These are phyloP conservation scores for Pleurotus pulmonarius DNA, from an alignment of 768 basidiomycete genomes.

Conservation along the genomic window DNA sequence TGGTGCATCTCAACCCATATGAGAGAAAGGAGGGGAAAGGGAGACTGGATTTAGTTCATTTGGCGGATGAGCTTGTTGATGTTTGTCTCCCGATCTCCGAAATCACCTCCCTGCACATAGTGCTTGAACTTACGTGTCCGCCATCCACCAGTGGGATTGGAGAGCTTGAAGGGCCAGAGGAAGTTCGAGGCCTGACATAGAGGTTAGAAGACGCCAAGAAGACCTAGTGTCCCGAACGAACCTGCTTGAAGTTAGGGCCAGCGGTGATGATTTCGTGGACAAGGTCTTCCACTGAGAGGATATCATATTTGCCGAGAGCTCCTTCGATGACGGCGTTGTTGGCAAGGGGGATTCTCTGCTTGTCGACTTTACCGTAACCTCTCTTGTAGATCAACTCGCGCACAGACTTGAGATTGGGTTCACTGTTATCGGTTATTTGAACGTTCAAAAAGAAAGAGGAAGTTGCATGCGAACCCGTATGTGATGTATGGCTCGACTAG, in stretches of 20 bases:
- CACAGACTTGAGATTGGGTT: conserved; percentile 94
- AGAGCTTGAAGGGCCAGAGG: conserved; percentile 99
- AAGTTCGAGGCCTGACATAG: conserved; percentile 75
- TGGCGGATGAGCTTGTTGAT: conserved; percentile 97
- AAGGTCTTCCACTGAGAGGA: conserved; percentile 95
- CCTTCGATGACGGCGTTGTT: conserved; percentile 94
- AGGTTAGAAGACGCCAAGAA: neutral
- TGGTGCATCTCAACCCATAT: neutral
- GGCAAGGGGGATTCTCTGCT: conserved; percentile 93
- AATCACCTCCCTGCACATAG: conserved; percentile 94
- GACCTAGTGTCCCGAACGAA: conserved; percentile 27
- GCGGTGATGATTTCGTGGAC: conserved; percentile 94
- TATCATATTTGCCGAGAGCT: conserved; percentile 87
- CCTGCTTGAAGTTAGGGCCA: conserved; percentile 99
- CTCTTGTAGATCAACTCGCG: conserved; percentile 99
- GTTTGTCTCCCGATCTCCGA: conserved; percentile 93
- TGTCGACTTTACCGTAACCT: conserved; percentile 97
- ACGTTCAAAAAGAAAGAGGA: neutral
- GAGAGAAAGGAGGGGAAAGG: neutral
- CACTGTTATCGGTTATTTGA: conserved; percentile 39
- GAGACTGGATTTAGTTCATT: conserved; percentile 62
- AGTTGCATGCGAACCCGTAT: conserved; percentile 67
- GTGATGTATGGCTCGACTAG: conserved; percentile 96
- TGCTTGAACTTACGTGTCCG: conserved; percentile 97
- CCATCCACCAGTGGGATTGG: conserved; percentile 99